Conservation (phyloP, 495 filamentous ascomycete genomes). For the Penicillium ochrochloron region DNA sequence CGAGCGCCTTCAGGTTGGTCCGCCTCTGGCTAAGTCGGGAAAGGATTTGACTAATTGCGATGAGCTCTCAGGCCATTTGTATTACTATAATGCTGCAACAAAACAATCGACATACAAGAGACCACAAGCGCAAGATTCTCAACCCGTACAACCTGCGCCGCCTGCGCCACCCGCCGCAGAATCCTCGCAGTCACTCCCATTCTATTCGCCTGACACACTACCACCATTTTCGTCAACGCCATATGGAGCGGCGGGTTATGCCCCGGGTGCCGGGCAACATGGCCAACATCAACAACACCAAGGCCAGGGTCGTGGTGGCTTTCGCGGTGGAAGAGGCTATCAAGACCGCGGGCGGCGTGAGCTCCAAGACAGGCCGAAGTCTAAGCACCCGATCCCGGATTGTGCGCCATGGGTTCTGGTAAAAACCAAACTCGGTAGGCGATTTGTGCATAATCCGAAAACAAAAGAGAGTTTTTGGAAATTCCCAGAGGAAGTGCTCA, state of each 20-base stretch:
- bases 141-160: conserved; percentile 33
- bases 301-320: conserved; percentile 41
- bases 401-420: conserved; percentile 92
- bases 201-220: conserved; percentile 40
- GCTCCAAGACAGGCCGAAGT: conserved; percentile 78
- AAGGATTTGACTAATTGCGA: conserved; percentile 22
- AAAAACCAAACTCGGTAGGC: conserved; percentile 82
- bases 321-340: conserved; percentile 54
- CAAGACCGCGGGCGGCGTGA: conserved; percentile 61
- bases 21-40: conserved; percentile 13
- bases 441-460: conserved; percentile 84
- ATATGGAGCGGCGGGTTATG: conserved; percentile 41
- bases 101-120: conserved; percentile 87
- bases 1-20: conserved; percentile 78
- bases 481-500: conserved; percentile 81
- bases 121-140: conserved; percentile 50
- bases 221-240: conserved; percentile 51
- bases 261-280: conserved; percentile 19
- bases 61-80: conserved; percentile 67
- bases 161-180: conserved; percentile 32
- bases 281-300: conserved; percentile 24
- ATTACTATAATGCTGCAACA: conserved; percentile 86
- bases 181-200: conserved; percentile 27
- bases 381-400: conserved; percentile 76
- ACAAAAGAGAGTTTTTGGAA: conserved; percentile 92